Conservation (phyloP, 2,329 filamentous ascomycete species). For the Microcyclospora pomicola region DNA sequence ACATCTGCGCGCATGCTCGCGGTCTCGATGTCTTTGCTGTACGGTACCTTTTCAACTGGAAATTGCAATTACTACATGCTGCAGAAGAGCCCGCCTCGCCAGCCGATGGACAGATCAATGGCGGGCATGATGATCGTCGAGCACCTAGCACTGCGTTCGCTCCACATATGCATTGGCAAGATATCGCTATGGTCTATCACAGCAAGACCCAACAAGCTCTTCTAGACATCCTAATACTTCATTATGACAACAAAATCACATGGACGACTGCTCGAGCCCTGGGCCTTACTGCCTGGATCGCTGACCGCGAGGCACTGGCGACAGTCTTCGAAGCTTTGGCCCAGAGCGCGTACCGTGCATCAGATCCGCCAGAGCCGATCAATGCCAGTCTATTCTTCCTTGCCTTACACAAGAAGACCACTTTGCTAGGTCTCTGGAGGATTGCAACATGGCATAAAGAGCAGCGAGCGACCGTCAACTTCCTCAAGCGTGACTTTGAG, state of each 20-base stretch:
- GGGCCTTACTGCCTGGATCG: slow-evolving; percentile 91
- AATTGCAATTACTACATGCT: slow-evolving; percentile 11
- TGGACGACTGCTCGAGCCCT: slow-evolving; percentile 80
- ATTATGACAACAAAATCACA: slow-evolving; percentile 64
- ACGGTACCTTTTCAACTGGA: slow-evolving; percentile 21
- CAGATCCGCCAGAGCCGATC: slow-evolving; percentile 74
- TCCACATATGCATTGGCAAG: slow-evolving; percentile 47
- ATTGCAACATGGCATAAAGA: slow-evolving; percentile 86
- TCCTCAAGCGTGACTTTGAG: slow-evolving; percentile 82
- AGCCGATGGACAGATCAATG: slow-evolving; percentile 5
- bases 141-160: slow-evolving; percentile 4
- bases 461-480: slow-evolving; percentile 61
- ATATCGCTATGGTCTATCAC: slow-evolving; percentile 77
- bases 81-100: slow-evolving; percentile 1
- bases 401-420: slow-evolving; percentile 73
- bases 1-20: slow-evolving; percentile 13
- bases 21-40: slow-evolving; percentile 16
- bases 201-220: slow-evolving; percentile 81
- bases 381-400: slow-evolving; percentile 88
- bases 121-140: neutral
- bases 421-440: slow-evolving; percentile 83
- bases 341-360: slow-evolving; percentile 82
- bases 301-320: slow-evolving; percentile 62
- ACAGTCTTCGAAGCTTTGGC: slow-evolving; percentile 80
- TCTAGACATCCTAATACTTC: slow-evolving; percentile 56